A percentile compares a stretch with the other conserved stretches of the same genome.
phyloP scores from a whole-genome alignment of 768 basidiomycete species.

The Rossbeevera mucosa region DNA sequence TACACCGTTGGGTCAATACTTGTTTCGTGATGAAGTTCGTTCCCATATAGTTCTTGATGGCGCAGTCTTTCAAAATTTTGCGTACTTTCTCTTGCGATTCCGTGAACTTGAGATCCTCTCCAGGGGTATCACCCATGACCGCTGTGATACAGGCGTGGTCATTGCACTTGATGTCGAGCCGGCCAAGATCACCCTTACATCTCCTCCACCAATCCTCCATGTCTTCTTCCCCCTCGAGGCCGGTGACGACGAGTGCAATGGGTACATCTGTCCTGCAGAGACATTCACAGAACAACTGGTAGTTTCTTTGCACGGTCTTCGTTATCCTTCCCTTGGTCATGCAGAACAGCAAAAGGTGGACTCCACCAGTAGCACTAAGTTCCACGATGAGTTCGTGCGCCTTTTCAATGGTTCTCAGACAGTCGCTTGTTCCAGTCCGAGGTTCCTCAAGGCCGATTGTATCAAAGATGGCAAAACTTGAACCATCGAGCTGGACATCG shows the following conservation, averaged over 20 bases:
- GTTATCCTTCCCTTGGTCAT: conserved; percentile 38
- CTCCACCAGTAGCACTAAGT: conserved; percentile 30
- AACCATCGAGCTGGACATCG: conserved; percentile 20
- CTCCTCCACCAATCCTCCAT: conserved; percentile 36
- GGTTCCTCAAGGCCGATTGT: conserved; percentile 35
- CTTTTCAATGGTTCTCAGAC: conserved; percentile 27
- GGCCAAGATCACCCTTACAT: conserved; percentile 21
- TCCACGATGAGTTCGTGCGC: conserved; percentile 31
- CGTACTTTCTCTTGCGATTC: conserved; percentile 22
- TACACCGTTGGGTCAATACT: too few relatives aligned
- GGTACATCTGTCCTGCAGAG: conserved; percentile 38
- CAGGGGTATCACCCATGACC: conserved; percentile 20
- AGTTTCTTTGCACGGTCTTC: conserved; percentile 35
- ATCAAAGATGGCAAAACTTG: conserved; percentile 27
- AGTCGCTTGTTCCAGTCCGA: conserved; percentile 24
- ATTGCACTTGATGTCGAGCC: conserved; percentile 24
- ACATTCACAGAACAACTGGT: conserved; percentile 36
- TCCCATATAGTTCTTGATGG: conserved; percentile 11
- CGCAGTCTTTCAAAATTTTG: conserved; percentile 14
- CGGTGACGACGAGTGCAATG: conserved; percentile 37
- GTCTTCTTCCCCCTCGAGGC: conserved; percentile 32
- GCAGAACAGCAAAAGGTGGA: conserved; percentile 41
- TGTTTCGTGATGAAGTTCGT: too few relatives aligned
- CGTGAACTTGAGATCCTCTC: conserved; percentile 18
- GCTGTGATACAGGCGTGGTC: conserved; percentile 32